Evolutionary conservation across 257 asterid genomes (phyloP).

Genomic region (Echium plantagineum): DNA sequence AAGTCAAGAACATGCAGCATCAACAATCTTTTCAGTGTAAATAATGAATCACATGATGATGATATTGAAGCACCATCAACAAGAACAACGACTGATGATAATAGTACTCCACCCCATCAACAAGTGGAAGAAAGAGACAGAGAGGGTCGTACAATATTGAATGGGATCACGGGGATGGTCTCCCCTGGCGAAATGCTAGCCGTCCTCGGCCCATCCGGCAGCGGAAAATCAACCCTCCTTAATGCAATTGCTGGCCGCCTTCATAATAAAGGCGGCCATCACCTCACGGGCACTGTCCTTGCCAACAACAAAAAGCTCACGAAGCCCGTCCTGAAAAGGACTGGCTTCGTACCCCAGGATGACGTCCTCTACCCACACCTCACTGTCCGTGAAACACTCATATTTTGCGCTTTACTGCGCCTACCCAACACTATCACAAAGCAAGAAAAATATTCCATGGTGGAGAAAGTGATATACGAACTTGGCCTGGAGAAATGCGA

Average conservation of each 20-base stretch:
- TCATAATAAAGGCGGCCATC: constrained; percentile 21
- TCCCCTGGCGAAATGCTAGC: constrained; percentile 71
- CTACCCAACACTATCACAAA: constrained; percentile 34
- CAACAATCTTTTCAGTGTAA: constrained; percentile 19
- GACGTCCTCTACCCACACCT: constrained; percentile 67
- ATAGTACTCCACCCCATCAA: not conserved
- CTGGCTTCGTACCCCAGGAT: constrained; percentile 85
- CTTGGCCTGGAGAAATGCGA: constrained; percentile 57
- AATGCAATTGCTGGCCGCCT: constrained; percentile 75
- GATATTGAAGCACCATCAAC: constrained; percentile 38
- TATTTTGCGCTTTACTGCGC: constrained; percentile 54
- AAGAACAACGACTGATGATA: not conserved
- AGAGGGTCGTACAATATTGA: constrained; percentile 40
- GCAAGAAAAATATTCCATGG: constrained; percentile 36
- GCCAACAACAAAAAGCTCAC: constrained; percentile 45
- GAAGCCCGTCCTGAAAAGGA: constrained; percentile 27
- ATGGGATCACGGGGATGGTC: constrained; percentile 68
- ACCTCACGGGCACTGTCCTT: constrained; percentile 49
- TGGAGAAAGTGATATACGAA: constrained; percentile 54
- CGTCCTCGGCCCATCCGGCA: constrained; percentile 91
- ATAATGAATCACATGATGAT: constrained; percentile 31
- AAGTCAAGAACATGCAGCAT: constrained; percentile 24
- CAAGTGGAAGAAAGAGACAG: not conserved
- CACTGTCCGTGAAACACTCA: constrained; percentile 68
- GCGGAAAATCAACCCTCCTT: constrained; percentile 83